Conservation (phyloP, 495 filamentous ascomycete genomes). For the Neurospora terricola region DNA sequence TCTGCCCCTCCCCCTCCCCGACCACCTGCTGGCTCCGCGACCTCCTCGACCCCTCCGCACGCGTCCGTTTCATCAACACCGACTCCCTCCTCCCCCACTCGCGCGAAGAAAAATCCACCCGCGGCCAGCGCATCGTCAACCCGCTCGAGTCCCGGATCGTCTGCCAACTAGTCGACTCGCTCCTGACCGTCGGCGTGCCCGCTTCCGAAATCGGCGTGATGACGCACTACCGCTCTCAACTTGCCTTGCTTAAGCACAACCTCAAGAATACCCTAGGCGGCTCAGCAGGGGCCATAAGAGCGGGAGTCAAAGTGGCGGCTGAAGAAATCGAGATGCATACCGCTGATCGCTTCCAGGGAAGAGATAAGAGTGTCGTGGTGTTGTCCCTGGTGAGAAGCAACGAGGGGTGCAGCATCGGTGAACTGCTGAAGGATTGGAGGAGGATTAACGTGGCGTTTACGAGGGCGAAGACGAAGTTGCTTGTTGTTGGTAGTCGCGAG, state of each 20-base stretch:
- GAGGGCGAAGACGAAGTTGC: constrained; percentile 75
- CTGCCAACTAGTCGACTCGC: constrained; percentile 64
- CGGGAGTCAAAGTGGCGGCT: background rate
- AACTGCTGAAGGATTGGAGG: constrained; percentile 83
- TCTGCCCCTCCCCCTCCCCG: constrained; percentile 43
- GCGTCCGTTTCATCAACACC: constrained; percentile 82
- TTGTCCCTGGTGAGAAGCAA: constrained; percentile 83
- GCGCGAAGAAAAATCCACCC: constrained; percentile 48
- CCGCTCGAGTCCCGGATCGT: constrained; percentile 65
- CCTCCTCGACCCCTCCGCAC: constrained; percentile 54
- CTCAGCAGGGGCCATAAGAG: background rate
- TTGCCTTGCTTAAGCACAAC: constrained; percentile 42
- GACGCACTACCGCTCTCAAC: constrained; percentile 94
- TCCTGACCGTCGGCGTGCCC: constrained; percentile 65
- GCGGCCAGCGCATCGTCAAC: constrained; percentile 81
- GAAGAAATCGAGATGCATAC: constrained; percentile 81
- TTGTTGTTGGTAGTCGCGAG: constrained; percentile 70
- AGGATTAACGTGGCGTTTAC: constrained; percentile 94
- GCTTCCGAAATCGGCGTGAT: constrained; percentile 84
- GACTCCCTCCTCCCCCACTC: constrained; percentile 59
- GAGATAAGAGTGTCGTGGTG: constrained; percentile 87
- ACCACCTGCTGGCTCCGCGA: constrained; percentile 75
- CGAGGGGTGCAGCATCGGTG: constrained; percentile 66
- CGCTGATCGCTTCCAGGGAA: constrained; percentile 89
- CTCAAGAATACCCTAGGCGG: constrained; percentile 20